Conservation (phyloP, 23 red algal species). For the Gracilaria domingensis region DNA sequence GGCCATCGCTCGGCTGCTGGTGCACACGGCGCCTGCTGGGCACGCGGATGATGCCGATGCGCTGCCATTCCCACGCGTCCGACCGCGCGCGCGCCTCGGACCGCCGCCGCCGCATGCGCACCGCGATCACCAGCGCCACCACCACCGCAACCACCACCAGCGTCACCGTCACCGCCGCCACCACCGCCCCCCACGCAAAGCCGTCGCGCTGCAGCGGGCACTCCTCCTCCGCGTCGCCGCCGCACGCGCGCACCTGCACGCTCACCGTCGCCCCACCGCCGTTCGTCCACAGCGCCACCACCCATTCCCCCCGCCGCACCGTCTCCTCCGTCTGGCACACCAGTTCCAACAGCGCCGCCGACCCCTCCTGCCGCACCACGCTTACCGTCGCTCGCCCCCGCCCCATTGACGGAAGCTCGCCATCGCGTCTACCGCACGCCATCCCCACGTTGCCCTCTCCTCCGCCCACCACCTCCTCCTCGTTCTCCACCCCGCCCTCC, state of each 20-base stretch:
- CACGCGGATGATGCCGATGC: conserved; percentile 21
- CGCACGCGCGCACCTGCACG: conserved; percentile 24
- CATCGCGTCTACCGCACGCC: conserved; percentile 2
- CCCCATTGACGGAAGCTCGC: conserved; percentile 17
- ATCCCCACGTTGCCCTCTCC: neutral
- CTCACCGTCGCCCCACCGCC: neutral
- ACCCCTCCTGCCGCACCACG: neutral
- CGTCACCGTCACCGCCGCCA: neutral
- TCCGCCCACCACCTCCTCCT: neutral
- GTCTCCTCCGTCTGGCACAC: neutral
- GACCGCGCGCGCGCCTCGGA: neutral
- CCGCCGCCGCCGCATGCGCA: neutral
- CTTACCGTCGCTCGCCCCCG: neutral
- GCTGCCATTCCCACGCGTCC: conserved; percentile 23
- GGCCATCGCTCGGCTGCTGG: neutral
- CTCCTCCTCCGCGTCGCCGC: neutral
- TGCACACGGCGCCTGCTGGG: conserved; percentile 6
- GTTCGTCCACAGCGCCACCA: conserved; percentile 16
- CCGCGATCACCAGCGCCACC: neutral
- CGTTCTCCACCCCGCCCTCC: neutral
- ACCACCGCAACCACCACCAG: conserved; percentile 7
- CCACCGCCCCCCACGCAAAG: conserved; percentile 26
- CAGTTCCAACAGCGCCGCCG: neutral
- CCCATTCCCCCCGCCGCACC: conserved; percentile 22
- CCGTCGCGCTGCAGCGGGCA: conserved; percentile 13